Evolutionary conservation across 495 filamentous ascomycete species (phyloP).

Genomic region (Xylaria intraflava): DNA sequence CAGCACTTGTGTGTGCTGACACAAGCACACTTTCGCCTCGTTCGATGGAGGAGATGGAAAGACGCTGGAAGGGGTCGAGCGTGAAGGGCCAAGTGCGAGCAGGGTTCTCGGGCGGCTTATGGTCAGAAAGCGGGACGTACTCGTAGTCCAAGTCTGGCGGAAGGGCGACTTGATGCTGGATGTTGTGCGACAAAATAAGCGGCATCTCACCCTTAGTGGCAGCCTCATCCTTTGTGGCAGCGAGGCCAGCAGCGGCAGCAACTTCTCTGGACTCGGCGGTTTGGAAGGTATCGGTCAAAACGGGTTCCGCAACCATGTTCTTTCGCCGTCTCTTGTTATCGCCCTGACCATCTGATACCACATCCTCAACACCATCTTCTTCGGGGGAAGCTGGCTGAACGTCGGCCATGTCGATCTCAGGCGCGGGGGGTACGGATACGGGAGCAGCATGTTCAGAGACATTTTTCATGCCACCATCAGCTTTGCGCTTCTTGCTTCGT

Average conservation of each 20-base stretch:
- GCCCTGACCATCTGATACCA: slow-evolving; percentile 39
- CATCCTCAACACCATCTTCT: slow-evolving; percentile 32
- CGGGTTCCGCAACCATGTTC: slow-evolving; percentile 66
- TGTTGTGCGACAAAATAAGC: slow-evolving; percentile 87
- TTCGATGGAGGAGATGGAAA: slow-evolving; percentile 88
- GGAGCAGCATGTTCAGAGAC: slow-evolving; percentile 32
- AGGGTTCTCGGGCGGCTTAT: slow-evolving; percentile 76
- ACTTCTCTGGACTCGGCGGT: slow-evolving; percentile 92
- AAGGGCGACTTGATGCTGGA: slow-evolving; percentile 93
- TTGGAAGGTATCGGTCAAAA: slow-evolving; percentile 89
- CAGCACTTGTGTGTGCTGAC: slow-evolving; percentile 94
- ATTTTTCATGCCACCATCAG: slow-evolving; percentile 66
- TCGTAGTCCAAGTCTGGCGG: slow-evolving; percentile 77
- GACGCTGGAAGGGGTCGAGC: slow-evolving; percentile 92
- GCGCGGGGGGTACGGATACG: slow-evolving; percentile 17
- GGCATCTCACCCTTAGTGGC: slow-evolving; percentile 50
- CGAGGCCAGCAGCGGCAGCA: slow-evolving; percentile 73
- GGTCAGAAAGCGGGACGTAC: slow-evolving; percentile 86
- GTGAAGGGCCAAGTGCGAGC: slow-evolving; percentile 80
- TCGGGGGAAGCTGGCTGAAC: slow-evolving; percentile 24
- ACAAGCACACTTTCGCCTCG: slow-evolving; percentile 93
- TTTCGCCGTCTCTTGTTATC: slow-evolving; percentile 69
- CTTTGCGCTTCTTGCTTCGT: slow-evolving; percentile 74
- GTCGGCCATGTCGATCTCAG: slow-evolving; percentile 49
- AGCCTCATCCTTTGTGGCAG: slow-evolving; percentile 50